Percentiles rank a stretch among this genome's conserved stretches.
phyloP scores from a whole-genome alignment of 2,329 filamentous ascomycete genomes.

The Lecanosticta acicola region DNA sequence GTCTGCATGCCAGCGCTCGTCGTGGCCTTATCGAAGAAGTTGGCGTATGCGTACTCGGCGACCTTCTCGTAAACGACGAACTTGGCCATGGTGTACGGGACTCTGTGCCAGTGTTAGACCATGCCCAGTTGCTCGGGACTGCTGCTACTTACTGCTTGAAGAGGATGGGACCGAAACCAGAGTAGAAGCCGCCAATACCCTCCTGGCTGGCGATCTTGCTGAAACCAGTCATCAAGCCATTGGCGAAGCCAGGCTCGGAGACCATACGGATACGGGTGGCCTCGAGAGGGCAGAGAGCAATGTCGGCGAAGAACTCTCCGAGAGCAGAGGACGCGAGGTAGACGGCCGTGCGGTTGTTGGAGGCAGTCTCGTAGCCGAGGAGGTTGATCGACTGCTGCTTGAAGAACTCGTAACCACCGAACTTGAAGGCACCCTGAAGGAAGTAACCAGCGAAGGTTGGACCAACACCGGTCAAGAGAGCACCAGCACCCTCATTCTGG shows the following conservation, averaged over 20 bases:
- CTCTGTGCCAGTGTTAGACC: slow-evolving; percentile 45
- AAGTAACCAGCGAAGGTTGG: slow-evolving; percentile 88
- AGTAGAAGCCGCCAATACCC: slow-evolving; percentile 82
- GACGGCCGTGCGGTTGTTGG: slow-evolving; percentile 71
- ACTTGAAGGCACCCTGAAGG: slow-evolving; percentile 90
- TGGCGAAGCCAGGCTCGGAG: slow-evolving; percentile 79
- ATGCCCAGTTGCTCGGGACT: neutral
- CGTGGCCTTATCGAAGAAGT: slow-evolving; percentile 62
- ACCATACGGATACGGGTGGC: slow-evolving; percentile 91
- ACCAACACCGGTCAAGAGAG: slow-evolving; percentile 77
- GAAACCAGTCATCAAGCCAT: slow-evolving; percentile 72
- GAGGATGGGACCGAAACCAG: slow-evolving; percentile 80
- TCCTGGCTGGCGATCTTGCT: slow-evolving; percentile 76
- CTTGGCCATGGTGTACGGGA: slow-evolving; percentile 92
- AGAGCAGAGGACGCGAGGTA: slow-evolving; percentile 63
- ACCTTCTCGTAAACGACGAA: slow-evolving; percentile 93
- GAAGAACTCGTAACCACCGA: slow-evolving; percentile 94
- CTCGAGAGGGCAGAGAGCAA: slow-evolving; percentile 86
- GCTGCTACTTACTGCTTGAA: slow-evolving; percentile 61
- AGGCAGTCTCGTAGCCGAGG: slow-evolving; percentile 70
- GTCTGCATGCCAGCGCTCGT: slow-evolving; percentile 67
- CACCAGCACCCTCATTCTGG: slow-evolving; percentile 75
- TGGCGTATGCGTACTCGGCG: slow-evolving; percentile 62
- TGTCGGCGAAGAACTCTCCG: slow-evolving; percentile 61
- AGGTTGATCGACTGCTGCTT: slow-evolving; percentile 83